Evolutionary conservation across 1,139 yeast genomes (phyloP).

Genomic region (Taphrina deformans): DNA sequence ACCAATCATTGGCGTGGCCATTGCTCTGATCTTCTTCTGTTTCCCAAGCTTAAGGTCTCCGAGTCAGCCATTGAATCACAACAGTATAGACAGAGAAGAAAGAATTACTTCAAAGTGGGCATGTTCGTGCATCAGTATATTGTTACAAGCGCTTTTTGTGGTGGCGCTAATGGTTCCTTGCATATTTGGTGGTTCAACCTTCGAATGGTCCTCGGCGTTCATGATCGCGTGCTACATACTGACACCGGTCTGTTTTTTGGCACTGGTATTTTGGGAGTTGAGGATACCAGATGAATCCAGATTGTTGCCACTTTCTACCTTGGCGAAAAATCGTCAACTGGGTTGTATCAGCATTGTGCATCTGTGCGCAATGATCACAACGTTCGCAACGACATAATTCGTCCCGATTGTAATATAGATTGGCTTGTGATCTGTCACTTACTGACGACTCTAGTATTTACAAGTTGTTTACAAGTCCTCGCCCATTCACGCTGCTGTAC

Average conservation of each 20-base stretch:
- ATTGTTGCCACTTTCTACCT: conserved; percentile 10
- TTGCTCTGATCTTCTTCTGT: neutral
- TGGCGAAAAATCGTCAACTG: neutral
- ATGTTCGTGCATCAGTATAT: neutral
- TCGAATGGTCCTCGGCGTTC: neutral
- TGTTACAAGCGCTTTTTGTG: neutral
- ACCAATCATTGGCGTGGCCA: neutral
- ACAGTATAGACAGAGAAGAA: neutral
- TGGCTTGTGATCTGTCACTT: neutral
- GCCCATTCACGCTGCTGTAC: conserved; percentile 10
- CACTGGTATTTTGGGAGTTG: neutral
- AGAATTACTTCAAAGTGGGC: neutral
- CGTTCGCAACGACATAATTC: conserved; percentile 11
- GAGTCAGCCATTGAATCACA: neutral
- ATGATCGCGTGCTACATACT: conserved; percentile 9
- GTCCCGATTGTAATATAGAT: neutral
- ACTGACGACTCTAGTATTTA: neutral
- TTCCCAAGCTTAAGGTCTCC: neutral
- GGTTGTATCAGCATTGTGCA: neutral
- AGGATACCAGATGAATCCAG: neutral
- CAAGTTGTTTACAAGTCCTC: conserved; percentile 6
- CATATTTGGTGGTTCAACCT: conserved; percentile 1
- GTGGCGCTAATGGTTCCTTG: neutral
- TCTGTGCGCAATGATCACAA: neutral
- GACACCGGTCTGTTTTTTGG: neutral